Evolutionary conservation across 2,329 filamentous ascomycete species (phyloP).

Genomic region (Talaromyces sp.): DNA sequence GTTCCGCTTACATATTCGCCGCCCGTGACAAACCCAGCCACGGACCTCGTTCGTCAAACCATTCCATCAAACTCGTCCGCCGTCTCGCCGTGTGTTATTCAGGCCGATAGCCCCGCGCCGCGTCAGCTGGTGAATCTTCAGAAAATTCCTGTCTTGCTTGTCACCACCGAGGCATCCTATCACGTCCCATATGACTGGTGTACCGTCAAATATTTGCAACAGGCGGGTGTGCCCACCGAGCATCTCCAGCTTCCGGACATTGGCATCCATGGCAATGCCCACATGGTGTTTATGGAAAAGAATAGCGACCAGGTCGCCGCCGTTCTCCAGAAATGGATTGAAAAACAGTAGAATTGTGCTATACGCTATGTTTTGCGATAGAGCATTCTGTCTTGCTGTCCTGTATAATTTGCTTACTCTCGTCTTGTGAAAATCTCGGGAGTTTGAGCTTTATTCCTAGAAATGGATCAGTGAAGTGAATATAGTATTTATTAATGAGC

Average conservation of each 20-base stretch:
- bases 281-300: conserved; percentile 51
- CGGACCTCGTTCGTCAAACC: conserved; percentile 27
- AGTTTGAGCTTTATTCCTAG: not conserved
- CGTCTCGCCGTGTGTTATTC: conserved; percentile 32
- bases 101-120: conserved; percentile 27
- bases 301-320: conserved; percentile 38
- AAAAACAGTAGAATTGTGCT: not conserved
- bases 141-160: conserved; percentile 43
- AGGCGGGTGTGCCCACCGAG: conserved; percentile 45
- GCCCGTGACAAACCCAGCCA: conserved; percentile 30
- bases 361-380: too few relatives aligned
- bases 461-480: not conserved
- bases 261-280: conserved; percentile 49
- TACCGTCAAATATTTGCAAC: conserved; percentile 46
- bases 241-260: conserved; percentile 41
- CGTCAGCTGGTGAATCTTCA: conserved; percentile 46
- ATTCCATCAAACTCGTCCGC: conserved; percentile 17
- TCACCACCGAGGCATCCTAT: conserved; percentile 49
- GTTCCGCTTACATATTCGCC: conserved; percentile 48
- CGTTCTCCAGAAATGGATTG: conserved; percentile 37
- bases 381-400: not conserved
- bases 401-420: not conserved
- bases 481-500: not conserved
- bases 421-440: not conserved
- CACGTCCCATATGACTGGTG: conserved; percentile 53